Evolutionary conservation across 176 grass and related monocot genomes (phyloP).

Genomic region (Zoysia pacifica): DNA sequence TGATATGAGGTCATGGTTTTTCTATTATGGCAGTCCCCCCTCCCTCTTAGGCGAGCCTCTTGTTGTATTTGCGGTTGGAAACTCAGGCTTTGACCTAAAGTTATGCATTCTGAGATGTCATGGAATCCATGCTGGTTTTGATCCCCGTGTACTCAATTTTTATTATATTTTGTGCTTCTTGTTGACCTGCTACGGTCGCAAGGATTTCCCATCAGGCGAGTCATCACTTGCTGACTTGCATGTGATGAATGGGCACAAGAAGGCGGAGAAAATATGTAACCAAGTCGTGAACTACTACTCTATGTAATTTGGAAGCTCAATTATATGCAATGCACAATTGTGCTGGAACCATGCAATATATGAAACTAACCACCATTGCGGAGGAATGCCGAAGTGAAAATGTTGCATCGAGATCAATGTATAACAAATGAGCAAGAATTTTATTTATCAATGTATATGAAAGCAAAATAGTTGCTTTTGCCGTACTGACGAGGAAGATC

Average conservation of each 20-base stretch:
- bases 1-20: slow-evolving; percentile 47
- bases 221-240: not conserved
- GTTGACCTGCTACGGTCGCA: not conserved
- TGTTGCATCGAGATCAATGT: too few species aligned
- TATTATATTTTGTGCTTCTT: too few species aligned
- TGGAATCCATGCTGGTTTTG: slow-evolving; percentile 44
- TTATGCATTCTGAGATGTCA: slow-evolving; percentile 43
- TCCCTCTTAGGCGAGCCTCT: slow-evolving; percentile 11
- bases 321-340: too few species aligned
- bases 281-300: too few species aligned
- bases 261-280: not conserved
- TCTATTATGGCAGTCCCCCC: slow-evolving; percentile 29
- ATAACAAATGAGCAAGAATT: not conserved
- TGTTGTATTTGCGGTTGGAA: slow-evolving; percentile 48
- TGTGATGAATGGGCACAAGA: slow-evolving; percentile 5
- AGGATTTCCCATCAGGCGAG: not conserved
- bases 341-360: too few species aligned
- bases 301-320: too few species aligned
- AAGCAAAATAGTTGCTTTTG: not conserved
- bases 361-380: too few species aligned
- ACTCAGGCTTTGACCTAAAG: slow-evolving; percentile 42
- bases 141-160: too few species aligned
- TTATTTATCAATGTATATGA: not conserved
- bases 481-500: not conserved
- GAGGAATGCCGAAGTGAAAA: too few species aligned